Percentiles rank a stretch among this genome's conserved stretches.
Conservation (phyloP, 768 basidiomycete genomes). For the Amanita rimosa region DNA sequence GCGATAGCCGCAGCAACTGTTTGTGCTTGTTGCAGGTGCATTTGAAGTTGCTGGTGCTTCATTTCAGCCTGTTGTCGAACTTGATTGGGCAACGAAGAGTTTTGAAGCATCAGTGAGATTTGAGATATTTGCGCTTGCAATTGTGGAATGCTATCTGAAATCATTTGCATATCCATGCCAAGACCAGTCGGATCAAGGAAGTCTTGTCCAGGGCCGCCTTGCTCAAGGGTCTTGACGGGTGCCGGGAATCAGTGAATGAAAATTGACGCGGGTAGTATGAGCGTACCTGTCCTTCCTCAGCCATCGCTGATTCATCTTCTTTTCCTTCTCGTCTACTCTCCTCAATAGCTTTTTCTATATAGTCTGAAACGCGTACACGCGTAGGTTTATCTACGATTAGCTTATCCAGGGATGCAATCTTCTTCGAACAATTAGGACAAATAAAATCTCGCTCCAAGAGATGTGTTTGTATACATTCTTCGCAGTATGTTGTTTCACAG, state of each 20-base stretch:
- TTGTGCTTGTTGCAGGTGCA: constrained; percentile 73
- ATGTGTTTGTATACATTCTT: constrained; percentile 94
- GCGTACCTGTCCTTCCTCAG: constrained; percentile 26
- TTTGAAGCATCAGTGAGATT: constrained; percentile 69
- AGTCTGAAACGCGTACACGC: constrained; percentile 68
- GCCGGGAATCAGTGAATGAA: background rate
- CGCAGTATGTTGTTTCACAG: constrained; percentile 85
- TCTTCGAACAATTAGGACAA: constrained; percentile 85
- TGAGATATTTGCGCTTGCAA: constrained; percentile 82
- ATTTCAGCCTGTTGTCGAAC: constrained; percentile 75
- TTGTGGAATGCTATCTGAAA: constrained; percentile 68
- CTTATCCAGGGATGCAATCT: constrained; percentile 83
- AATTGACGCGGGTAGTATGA: background rate
- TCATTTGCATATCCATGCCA: constrained; percentile 57
- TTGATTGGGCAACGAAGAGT: constrained; percentile 56
- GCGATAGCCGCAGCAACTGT: constrained; percentile 56
- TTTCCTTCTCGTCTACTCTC: constrained; percentile 59
- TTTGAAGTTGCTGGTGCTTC: constrained; percentile 72
- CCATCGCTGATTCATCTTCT: constrained; percentile 23
- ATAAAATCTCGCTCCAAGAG: constrained; percentile 91
- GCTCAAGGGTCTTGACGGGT: background rate
- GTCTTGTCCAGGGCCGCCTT: constrained; percentile 36
- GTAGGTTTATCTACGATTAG: constrained; percentile 69
- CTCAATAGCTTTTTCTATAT: constrained; percentile 75
- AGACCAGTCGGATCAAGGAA: constrained; percentile 63